Base-by-base conservation (phyloP, 805 yeast species). In the Limtongia smithiae region DNA sequence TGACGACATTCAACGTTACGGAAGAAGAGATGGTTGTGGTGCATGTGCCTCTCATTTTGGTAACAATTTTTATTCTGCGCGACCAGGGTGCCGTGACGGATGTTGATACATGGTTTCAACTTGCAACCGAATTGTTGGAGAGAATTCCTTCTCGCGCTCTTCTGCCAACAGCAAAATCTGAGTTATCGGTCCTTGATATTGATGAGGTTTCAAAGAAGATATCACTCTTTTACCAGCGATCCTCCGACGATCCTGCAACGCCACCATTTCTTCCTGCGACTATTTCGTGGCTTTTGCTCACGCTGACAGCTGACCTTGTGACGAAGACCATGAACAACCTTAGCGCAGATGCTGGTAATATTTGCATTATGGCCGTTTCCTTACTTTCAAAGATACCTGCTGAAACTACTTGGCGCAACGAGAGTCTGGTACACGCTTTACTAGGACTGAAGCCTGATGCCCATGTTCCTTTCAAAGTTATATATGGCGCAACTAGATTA, bases 11-110 rank as follows among this genome's bases (percentile, higher is more conserved):
- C 69, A 78, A 85, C 55, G 80, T 89, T 25, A 78, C 77, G 36
- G 98, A 91, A 55, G 97, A 89, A 58, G 97, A 89, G 54, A 87
- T 88, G 84, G 67, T 83, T 6, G 70, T 79, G 0, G 74, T 76
- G 17, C 96, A 91, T 62, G 69, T 85, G 6, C 97, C 97, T 0
- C 66, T 87, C 37, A 74, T 85, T 0, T 63, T 89, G 1, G 58
- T 87, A 17, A 15, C 54, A 22, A 34, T 53, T 8, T 45, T 54
- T 25, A 39, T 54, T 14, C 17, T 50, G 9, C 47, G 55, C 35
- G 21, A 25, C n/a, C 32, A 39, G 14, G 44, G 31, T 8, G 37
- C 12, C 2, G 18, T 28, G 30, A 12, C 32, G 31, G 36, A 50
- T 31, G 25, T 27, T n/a, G 41, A 60, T 65, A 21, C 28, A 21